phyloP scores from a whole-genome alignment of 2,329 filamentous ascomycete species.

The Cytospora schulzeri region DNA sequence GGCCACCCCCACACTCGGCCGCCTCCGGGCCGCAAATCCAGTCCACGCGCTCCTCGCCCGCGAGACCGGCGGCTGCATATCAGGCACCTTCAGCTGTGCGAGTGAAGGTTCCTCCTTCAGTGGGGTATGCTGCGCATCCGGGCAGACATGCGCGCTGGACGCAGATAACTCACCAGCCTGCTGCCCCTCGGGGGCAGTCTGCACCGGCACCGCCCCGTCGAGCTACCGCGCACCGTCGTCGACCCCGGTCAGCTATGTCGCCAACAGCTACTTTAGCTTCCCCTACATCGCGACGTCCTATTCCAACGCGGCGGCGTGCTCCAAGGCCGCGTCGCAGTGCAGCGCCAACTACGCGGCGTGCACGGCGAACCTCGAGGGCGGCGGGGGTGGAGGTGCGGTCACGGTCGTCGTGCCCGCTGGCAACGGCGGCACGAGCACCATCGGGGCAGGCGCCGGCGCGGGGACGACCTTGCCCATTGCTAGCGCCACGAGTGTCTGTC shows the following conservation, averaged over 20 bases:
- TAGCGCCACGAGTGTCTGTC: constrained; percentile 57
- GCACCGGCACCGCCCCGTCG: constrained; percentile 56
- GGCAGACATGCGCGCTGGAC: constrained; percentile 54
- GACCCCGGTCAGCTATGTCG: constrained; percentile 52
- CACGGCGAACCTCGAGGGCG: constrained; percentile 48
- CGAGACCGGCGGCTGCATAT: constrained; percentile 44
- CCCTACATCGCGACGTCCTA: constrained; percentile 59
- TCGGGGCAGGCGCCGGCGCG: constrained; percentile 40
- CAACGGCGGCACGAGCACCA: constrained; percentile 55
- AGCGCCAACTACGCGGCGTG: constrained; percentile 57
- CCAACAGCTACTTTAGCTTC: constrained; percentile 62
- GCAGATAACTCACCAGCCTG: constrained; percentile 53
- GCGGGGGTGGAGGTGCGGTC: constrained; percentile 46
- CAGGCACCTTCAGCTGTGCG: constrained; percentile 54
- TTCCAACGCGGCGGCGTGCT: constrained; percentile 52
- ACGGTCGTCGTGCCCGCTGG: constrained; percentile 57
- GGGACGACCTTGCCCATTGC: constrained; percentile 43
- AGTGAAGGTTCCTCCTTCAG: constrained; percentile 49
- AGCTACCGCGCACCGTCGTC: constrained; percentile 39
- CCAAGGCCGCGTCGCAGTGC: constrained; percentile 54
- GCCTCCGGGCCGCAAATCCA: constrained; percentile 28
- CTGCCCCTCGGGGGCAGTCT: constrained; percentile 52
- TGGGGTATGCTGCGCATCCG: constrained; percentile 54
- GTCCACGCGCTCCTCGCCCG: constrained; percentile 27
- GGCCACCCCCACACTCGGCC: constrained; percentile 21